Evolutionary conservation across 1,284 basidiomycete species (phyloP), one percentile per base, ranked within the genome.

Genomic region (Tetrapyrgos nigripes): DNA sequence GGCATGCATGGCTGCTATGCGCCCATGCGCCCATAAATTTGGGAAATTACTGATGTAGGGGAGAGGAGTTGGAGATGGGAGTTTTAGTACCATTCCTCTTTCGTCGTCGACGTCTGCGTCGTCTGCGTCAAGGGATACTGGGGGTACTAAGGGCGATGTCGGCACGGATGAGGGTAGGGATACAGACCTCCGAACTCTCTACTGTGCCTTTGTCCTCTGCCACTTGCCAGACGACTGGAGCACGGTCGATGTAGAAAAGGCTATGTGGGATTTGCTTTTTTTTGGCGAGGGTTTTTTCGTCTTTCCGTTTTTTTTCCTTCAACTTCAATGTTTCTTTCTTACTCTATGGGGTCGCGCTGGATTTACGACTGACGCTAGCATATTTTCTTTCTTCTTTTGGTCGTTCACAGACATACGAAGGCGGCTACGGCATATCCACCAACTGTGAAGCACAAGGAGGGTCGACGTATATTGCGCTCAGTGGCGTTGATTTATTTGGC

Each of bases 161-260:
- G 31, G 31, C 8, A 8, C 31, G 31, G 31, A 8, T 8, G 14
- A 8, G 14, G 82, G 79, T 29, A 82, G 82, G 13, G 89, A 93
- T 67, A 80, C 84, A 1, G 95, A 96, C 68, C 76, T 93, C 29
- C 83, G 97, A 26, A 94, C 94, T 62, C 81, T 89, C 1, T 98
- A 97, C 70, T 96, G 93, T 64, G 96, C 95, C 0, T 92, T 94
- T 66, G 91, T 88, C 4, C 85, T 97, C 62, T 86, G 87, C 58
- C 83, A 80, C 54, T 87, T 97, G 81, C 76, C 96, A 14, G 73
- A 88, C 59, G 89, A 94, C 67, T 93, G 91, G 88, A 84, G 82
- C 1, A 84, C 84, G n/a, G 77, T 96, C 33, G 81, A 93, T 68
- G 70, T 89, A 1, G 74, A 80, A 5, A 74, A 71, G 13, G 89